Conservation (phyloP, 2,329 filamentous ascomycete genomes). For the Parafenestella ontariensis region DNA sequence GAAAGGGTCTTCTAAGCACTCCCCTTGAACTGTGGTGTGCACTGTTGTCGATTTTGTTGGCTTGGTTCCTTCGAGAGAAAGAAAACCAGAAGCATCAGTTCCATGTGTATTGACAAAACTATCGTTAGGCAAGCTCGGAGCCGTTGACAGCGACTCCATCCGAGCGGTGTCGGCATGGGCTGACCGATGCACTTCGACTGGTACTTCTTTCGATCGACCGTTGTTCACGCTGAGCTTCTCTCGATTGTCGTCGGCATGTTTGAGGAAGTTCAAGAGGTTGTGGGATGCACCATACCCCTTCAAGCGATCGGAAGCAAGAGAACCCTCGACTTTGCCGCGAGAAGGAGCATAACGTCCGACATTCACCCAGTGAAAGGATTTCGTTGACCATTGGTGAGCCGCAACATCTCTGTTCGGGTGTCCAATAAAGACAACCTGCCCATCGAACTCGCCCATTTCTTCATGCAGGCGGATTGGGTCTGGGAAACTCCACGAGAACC, state of each 20-base stretch:
- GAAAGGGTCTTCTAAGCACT: conserved; percentile 38
- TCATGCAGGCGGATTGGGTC: conserved; percentile 49
- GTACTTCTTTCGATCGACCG: conserved; percentile 11
- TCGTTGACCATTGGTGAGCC: conserved; percentile 55
- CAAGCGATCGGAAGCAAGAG: conserved; percentile 51
- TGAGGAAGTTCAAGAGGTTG: conserved; percentile 53
- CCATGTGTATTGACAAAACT: background rate
- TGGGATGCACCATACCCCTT: conserved; percentile 45
- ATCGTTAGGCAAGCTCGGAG: background rate
- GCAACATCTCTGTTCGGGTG: conserved; percentile 57
- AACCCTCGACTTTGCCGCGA: conserved; percentile 53
- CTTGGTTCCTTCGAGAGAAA: background rate
- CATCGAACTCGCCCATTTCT: conserved; percentile 42
- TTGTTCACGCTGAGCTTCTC: conserved; percentile 22
- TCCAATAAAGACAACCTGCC: conserved; percentile 55
- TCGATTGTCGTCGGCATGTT: conserved; percentile 50
- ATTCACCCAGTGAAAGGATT: conserved; percentile 53
- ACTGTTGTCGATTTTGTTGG: background rate
- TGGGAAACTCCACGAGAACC: conserved; percentile 54
- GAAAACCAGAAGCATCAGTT: background rate
- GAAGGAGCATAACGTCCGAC: conserved; percentile 54
- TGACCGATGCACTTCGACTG: background rate
- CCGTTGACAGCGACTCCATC: background rate
- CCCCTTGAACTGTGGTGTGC: conserved; percentile 7
- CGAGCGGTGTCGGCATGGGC: background rate